Evolutionary conservation across 2,329 filamentous ascomycete genomes (phyloP).

Genomic region (Pseudovirgaria hyperparasitica): DNA sequence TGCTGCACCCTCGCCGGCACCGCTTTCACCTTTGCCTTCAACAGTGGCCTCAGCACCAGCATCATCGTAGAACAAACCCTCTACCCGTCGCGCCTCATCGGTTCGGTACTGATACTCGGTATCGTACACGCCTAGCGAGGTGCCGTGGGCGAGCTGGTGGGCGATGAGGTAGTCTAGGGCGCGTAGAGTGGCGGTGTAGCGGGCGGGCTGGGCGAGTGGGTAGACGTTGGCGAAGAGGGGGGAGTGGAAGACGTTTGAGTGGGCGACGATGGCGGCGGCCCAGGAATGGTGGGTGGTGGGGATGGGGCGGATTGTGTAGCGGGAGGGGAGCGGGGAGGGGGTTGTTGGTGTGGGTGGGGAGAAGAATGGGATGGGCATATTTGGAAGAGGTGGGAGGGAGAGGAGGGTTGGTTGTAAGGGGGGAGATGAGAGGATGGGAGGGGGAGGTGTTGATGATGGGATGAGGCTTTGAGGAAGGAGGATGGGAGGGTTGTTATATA

Average conservation of each 20-base stretch:
- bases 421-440: no score
- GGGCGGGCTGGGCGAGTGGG: slow-evolving; percentile 10
- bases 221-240: slow-evolving; percentile 15
- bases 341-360: slow-evolving; percentile 11
- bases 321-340: slow-evolving; percentile 14
- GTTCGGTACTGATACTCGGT: slow-evolving; percentile 24
- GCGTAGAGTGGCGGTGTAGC: slow-evolving; percentile 5
- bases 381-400: no score
- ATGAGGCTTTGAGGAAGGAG: no score
- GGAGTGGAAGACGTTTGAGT: slow-evolving; percentile 19
- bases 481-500: no score
- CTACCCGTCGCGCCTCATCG: slow-evolving; percentile 13
- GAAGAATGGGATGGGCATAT: no score
- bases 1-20: slow-evolving; percentile 9
- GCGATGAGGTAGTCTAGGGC: slow-evolving; percentile 15
- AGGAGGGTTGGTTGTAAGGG: no score
- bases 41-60: slow-evolving; percentile 8
- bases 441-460: no score
- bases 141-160: slow-evolving; percentile 21
- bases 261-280: slow-evolving; percentile 17
- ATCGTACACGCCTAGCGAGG: slow-evolving; percentile 28
- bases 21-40: slow-evolving; percentile 9
- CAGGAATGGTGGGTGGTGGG: slow-evolving; percentile 14
- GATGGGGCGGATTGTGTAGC: slow-evolving; percentile 20
- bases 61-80: slow-evolving; percentile 17